These are phyloP conservation scores for Coniella lustricola DNA, from an alignment of 2,329 filamentous ascomycete genomes.

Conservation along the genomic window DNA sequence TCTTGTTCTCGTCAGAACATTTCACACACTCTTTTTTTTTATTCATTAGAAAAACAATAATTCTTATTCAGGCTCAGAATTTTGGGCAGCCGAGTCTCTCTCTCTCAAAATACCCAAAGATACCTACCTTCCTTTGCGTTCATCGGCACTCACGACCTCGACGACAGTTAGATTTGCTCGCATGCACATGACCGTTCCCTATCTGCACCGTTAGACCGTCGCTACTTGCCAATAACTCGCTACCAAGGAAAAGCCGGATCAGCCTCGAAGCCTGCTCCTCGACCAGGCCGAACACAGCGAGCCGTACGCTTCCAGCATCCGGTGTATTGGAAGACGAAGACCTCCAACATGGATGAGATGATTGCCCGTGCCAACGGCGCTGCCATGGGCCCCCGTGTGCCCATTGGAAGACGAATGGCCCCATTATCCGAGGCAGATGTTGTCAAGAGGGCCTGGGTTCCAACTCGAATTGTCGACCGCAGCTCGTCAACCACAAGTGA, in stretches of 20 bases:
- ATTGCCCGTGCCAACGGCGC: conserved; percentile 17
- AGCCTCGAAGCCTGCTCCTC: not conserved
- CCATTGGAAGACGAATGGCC: conserved; percentile 17
- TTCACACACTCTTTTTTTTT: conserved; percentile 11
- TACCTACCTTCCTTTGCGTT: not conserved
- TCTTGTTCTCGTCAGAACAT: conserved; percentile 10
- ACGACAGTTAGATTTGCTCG: conserved; percentile 8
- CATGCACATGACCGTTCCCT: conserved; percentile 8
- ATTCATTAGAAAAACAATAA: not conserved
- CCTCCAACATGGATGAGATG: conserved; percentile 17
- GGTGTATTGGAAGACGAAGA: not conserved
- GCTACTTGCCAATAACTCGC: not conserved
- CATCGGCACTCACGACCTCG: conserved; percentile 10
- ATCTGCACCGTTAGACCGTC: not conserved
- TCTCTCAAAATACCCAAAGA: not conserved
- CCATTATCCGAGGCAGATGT: conserved; percentile 2
- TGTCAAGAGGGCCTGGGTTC: conserved; percentile 8
- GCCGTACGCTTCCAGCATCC: not conserved
- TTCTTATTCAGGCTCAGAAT: conserved; percentile 2
- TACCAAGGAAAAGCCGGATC: not conserved
- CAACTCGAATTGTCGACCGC: conserved; percentile 19
- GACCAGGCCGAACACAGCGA: not conserved
- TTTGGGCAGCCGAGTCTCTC: conserved; percentile 2
- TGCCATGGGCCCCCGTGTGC: conserved; percentile 23
- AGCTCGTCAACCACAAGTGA: conserved; percentile 18